These are phyloP conservation scores for Podaxis sp. DNA, from an alignment of 768 basidiomycete genomes.

Conservation along the genomic window DNA sequence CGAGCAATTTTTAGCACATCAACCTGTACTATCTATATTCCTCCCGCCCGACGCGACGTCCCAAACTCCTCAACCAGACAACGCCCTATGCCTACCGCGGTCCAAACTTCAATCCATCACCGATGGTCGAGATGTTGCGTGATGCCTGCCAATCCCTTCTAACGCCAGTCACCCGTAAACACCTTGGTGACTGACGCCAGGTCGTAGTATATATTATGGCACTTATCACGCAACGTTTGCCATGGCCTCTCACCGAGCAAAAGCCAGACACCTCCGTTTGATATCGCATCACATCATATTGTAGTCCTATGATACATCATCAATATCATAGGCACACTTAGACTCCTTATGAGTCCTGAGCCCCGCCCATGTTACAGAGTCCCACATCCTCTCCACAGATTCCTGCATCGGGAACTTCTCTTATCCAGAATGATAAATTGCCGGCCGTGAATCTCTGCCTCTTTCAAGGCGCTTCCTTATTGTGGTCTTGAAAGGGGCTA, in stretches of 20 bases:
- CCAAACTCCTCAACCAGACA: not conserved
- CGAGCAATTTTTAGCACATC: conserved; percentile 1
- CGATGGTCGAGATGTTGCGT: not conserved
- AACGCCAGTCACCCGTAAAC: not conserved
- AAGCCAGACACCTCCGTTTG: not conserved
- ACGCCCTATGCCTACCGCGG: not conserved
- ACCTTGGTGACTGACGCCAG: not conserved
- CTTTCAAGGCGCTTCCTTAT: not conserved
- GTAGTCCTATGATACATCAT: not conserved
- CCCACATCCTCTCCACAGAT: not conserved
- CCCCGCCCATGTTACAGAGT: not conserved
- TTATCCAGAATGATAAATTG: not conserved
- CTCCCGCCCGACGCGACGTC: not conserved
- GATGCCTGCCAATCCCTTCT: not conserved
- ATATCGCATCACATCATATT: not conserved
- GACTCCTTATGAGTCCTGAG: not conserved
- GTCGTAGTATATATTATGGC: no score
- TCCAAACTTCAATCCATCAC: not conserved
- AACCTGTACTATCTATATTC: conserved; percentile 5
- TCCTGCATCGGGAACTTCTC: not conserved
- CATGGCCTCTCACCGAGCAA: not conserved
- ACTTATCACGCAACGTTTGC: no score
- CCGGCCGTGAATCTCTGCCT: not conserved
- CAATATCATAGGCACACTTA: not conserved
- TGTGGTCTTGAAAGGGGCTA: not conserved